Percentiles rank a stretch among this genome's conserved stretches.
Evolutionary conservation across 805 yeast species (phyloP).

Genomic region (Tetrapisispora phaffii): DNA sequence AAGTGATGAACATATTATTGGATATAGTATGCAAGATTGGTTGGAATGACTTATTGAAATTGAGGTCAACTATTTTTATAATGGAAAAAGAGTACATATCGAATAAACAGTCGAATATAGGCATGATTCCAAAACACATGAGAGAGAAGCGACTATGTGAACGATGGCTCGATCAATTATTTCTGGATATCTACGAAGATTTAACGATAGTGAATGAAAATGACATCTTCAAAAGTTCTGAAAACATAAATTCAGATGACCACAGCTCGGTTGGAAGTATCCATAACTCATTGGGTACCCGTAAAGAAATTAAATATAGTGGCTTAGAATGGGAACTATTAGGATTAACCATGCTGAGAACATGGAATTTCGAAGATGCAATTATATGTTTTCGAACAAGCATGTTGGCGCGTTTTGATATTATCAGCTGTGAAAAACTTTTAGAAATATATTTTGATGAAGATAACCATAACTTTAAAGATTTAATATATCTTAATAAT

Average conservation of each 20-base stretch:
- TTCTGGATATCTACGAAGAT: conserved; percentile 30
- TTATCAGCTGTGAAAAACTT: conserved; percentile 44
- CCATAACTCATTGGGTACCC: not conserved
- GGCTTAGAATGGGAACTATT: conserved; percentile 69
- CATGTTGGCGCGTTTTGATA: conserved; percentile 49
- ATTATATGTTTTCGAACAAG: conserved; percentile 47
- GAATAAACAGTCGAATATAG: conserved; percentile 5
- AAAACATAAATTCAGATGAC: conserved; percentile 18
- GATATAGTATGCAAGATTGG: conserved; percentile 59
- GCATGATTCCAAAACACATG: conserved; percentile 13
- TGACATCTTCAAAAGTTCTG: not conserved
- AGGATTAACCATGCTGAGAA: conserved; percentile 45
- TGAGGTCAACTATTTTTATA: conserved; percentile 64
- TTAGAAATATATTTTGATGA: conserved; percentile 32
- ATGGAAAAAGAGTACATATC: conserved; percentile 61
- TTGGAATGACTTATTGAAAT: conserved; percentile 66
- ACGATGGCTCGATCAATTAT: conserved; percentile 28
- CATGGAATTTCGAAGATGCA: conserved; percentile 39
- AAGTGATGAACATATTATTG: conserved; percentile 63
- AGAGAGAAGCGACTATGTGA: conserved; percentile 26
- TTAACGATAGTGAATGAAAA: conserved; percentile 14
- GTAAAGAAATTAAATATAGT: conserved; percentile 35
- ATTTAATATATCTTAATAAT: conserved; percentile 20
- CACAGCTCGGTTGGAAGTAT: not conserved
- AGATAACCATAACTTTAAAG: conserved; percentile 4